Evolutionary conservation across 2,329 filamentous ascomycete species (phyloP).

Genomic region (Colletotrichum filicis): DNA sequence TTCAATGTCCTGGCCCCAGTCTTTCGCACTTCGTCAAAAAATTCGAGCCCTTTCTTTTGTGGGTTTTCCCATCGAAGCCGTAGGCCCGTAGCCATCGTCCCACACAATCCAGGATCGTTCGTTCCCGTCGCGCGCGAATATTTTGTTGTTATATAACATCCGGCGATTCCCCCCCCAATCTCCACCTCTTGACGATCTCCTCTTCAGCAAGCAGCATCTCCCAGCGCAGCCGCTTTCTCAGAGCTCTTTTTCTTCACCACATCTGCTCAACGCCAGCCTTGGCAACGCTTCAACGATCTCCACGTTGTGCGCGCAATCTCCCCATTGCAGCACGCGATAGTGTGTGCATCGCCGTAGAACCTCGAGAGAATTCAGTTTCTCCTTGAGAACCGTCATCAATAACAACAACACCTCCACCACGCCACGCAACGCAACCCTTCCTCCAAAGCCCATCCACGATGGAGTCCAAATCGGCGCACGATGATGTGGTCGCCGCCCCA

Average conservation of each 20-base stretch:
- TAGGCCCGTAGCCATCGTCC: conserved; percentile 2
- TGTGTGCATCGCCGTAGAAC: not conserved
- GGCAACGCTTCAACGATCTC: not conserved
- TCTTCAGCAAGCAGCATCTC: not conserved
- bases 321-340: not conserved
- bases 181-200: not conserved
- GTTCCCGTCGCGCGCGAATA: not conserved
- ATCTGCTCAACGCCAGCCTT: not conserved
- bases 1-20: conserved; percentile 18
- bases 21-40: conserved; percentile 33
- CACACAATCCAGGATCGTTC: conserved; percentile 16
- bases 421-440: not conserved
- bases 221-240: not conserved
- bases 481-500: conserved; percentile 21
- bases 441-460: conserved; percentile 3
- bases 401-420: not conserved
- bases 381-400: not conserved
- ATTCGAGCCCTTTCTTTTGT: conserved; percentile 35
- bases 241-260: not conserved
- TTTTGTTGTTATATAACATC: conserved; percentile 8
- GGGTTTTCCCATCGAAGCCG: conserved; percentile 6
- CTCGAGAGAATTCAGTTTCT: not conserved
- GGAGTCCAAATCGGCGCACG: conserved; percentile 20
- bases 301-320: not conserved
- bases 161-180: not conserved